These are phyloP conservation scores for Malus domestica DNA, from an alignment of 306 rosid species.

Conservation along the genomic window DNA sequence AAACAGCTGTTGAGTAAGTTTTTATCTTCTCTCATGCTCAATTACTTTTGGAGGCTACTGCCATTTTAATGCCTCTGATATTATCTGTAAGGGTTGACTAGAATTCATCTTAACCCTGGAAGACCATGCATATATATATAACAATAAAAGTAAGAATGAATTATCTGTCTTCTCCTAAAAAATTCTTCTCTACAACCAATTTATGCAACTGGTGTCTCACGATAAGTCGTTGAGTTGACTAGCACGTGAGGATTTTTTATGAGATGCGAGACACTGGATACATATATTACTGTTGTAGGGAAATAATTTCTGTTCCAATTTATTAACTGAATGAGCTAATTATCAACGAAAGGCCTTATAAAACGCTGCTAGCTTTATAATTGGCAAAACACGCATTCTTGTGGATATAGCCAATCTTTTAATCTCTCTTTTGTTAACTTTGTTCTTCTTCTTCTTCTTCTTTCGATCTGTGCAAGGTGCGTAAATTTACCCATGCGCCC, in stretches of 20 bases:
- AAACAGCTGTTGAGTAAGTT: neutral
- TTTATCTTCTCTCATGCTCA: neutral
- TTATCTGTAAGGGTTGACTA: neutral
- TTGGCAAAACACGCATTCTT: constrained; percentile 3
- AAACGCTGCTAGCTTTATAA: constrained; percentile 1
- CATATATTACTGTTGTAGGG: neutral
- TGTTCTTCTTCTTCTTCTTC: neutral
- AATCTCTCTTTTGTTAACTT: neutral
- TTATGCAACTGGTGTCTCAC: neutral
- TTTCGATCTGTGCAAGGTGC: constrained; percentile 35
- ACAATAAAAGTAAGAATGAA: neutral
- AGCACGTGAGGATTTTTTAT: neutral
- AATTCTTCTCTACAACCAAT: neutral
- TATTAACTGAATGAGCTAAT: neutral
- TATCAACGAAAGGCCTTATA: constrained; percentile 6
- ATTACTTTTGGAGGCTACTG: no score
- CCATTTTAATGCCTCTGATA: no score
- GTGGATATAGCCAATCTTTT: constrained; percentile 16
- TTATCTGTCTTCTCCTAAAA: neutral
- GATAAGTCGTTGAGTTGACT: neutral
- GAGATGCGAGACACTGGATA: neutral
- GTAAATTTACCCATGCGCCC: constrained; percentile 14
- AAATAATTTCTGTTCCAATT: neutral
- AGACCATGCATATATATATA: neutral
- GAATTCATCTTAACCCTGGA: neutral